Evolutionary conservation across 805 yeast species (phyloP).

Genomic region (Yarrowia alimentaria): DNA sequence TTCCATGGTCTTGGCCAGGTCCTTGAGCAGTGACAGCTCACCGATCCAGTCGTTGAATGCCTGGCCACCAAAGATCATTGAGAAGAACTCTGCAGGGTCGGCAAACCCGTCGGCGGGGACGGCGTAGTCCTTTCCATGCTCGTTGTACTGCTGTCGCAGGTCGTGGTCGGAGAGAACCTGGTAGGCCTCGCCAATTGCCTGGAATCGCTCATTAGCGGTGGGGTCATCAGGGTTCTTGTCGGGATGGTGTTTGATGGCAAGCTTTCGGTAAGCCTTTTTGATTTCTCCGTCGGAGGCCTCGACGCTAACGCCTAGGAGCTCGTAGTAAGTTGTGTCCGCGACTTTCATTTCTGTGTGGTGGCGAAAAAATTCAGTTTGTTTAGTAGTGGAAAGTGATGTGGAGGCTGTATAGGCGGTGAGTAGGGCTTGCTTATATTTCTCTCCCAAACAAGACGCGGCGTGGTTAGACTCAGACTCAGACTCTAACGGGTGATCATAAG

Average conservation of each 20-base stretch:
- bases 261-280: conserved; percentile 89
- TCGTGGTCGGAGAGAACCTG: conserved; percentile 67
- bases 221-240: conserved; percentile 97
- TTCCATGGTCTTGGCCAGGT: conserved; percentile 59
- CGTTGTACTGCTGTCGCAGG: conserved; percentile 72
- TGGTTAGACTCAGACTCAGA: conserved; percentile 9
- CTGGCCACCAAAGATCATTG: conserved; percentile 86
- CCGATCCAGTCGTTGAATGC: conserved; percentile 83
- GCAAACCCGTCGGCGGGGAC: conserved; percentile 67
- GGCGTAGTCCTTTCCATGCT: conserved; percentile 76
- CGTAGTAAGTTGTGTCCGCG: conserved; percentile 84
- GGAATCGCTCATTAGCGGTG: conserved; percentile 82
- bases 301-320: conserved; percentile 62
- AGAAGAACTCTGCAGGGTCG: conserved; percentile 84
- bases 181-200: conserved; percentile 58
- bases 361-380: too few relatives aligned
- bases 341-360: conserved; percentile 40
- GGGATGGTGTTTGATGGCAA: conserved; percentile 88
- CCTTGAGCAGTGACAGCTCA: conserved; percentile 74
- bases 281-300: conserved; percentile 78
- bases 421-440: conserved; percentile 2
- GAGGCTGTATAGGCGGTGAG: not conserved
- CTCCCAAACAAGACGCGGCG: conserved; percentile 5
- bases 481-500: conserved; percentile 14
- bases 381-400: not conserved